Percentiles rank a stretch among this genome's conserved stretches.
Conservation (phyloP, 2,329 filamentous ascomycete species). For the Gnomoniopsis sp. region DNA sequence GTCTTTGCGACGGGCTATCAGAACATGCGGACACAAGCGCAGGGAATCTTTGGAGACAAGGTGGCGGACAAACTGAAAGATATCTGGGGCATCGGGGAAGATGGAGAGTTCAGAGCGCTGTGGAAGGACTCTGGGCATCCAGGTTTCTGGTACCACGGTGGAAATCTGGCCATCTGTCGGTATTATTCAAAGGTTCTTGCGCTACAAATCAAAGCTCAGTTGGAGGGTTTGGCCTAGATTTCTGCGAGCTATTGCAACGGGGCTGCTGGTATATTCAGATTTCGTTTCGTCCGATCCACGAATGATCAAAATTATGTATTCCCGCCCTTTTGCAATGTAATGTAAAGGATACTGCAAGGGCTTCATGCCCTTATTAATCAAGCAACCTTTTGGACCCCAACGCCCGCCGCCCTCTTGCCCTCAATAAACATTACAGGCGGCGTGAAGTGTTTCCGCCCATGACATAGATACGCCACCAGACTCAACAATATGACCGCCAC, state of each 20-base stretch:
- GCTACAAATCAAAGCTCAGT: constrained; percentile 47
- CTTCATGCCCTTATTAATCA: neutral
- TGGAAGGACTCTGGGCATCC: constrained; percentile 61
- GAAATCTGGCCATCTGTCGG: constrained; percentile 60
- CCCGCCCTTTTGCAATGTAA: no score
- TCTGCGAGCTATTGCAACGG: neutral
- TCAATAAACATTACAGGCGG: constrained; percentile 14
- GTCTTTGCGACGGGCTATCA: constrained; percentile 64
- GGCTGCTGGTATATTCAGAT: neutral
- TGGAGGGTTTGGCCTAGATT: constrained; percentile 25
- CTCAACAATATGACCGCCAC: constrained; percentile 11
- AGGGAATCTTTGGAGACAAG: constrained; percentile 59
- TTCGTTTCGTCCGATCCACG: no score
- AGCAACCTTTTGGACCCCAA: constrained; percentile 5
- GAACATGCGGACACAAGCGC: constrained; percentile 63
- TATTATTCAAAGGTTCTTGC: constrained; percentile 55
- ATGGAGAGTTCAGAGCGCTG: constrained; percentile 53
- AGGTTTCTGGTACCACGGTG: constrained; percentile 64
- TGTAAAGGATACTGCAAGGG: no score
- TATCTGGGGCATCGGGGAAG: constrained; percentile 60
- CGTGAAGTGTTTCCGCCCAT: constrained; percentile 11
- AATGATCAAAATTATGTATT: no score
- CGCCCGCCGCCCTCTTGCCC: neutral
- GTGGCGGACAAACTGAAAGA: constrained; percentile 56
- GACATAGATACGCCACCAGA: constrained; percentile 8